A percentile compares a stretch with the other conserved stretches of the same genome.
Evolutionary conservation across 495 filamentous ascomycete genomes (phyloP).

Genomic region (Tuber umbilicatum): DNA sequence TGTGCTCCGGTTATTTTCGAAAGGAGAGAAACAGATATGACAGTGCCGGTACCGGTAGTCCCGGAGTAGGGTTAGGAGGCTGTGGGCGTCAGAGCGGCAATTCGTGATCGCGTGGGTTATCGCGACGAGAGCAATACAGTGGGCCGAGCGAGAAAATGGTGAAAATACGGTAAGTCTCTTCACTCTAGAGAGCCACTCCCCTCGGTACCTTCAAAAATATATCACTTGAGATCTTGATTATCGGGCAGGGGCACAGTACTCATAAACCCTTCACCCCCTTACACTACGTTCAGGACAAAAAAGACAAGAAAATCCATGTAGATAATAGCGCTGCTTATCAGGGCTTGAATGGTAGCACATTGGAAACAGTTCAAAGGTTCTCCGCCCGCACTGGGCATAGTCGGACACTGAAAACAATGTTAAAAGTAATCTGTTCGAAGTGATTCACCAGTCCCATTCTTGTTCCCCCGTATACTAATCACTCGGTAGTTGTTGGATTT

Average conservation of each 20-base stretch:
- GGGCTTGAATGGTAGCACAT: not conserved
- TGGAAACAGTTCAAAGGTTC: not conserved
- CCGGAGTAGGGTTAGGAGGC: no score
- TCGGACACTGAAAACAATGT: not conserved
- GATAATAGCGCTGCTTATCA: not conserved
- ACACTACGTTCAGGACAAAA: not conserved
- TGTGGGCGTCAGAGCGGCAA: not conserved
- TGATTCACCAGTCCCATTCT: not conserved
- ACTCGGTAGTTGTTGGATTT: not conserved
- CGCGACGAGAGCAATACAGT: not conserved
- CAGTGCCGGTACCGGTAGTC: no score
- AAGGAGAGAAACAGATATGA: no score
- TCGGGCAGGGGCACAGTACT: not conserved
- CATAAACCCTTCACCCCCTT: not conserved
- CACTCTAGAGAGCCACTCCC: not conserved
- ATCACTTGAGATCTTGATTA: not conserved
- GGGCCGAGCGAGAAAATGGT: not conserved
- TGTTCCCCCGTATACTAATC: not conserved
- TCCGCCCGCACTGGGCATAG: not conserved
- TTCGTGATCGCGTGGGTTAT: not conserved
- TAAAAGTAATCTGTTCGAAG: not conserved
- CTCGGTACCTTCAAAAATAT: no score
- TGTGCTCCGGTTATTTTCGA: no score
- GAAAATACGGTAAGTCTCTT: not conserved
- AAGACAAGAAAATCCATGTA: not conserved